A percentile compares a stretch with the other conserved stretches of the same genome.
These are phyloP conservation scores for Spergularia bocconei DNA, from an alignment of 148 eudicot genomes.

Conservation along the genomic window DNA sequence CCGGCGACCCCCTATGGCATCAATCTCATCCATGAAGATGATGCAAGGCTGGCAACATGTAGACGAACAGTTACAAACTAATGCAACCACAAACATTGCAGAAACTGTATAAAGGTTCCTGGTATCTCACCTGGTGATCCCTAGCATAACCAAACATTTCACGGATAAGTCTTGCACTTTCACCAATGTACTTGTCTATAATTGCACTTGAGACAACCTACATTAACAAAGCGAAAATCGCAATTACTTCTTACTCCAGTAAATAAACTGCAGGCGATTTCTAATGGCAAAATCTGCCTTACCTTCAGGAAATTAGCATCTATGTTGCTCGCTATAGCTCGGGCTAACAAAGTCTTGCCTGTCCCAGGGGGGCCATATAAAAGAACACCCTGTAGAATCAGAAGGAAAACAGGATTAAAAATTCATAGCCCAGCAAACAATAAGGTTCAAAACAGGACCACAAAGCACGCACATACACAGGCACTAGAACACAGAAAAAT, in stretches of 20 bases:
- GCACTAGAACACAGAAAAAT: neutral
- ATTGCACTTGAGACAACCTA: constrained; percentile 99
- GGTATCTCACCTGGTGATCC: constrained; percentile 74
- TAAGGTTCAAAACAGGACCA: neutral
- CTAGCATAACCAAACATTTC: constrained; percentile 98
- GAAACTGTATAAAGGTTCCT: neutral
- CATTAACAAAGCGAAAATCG: constrained; percentile 1
- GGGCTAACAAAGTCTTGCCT: constrained; percentile 91
- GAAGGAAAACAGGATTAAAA: neutral
- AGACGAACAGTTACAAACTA: constrained; percentile 1
- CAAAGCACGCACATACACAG: neutral
- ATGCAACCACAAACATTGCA: neutral
- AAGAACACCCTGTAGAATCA: constrained; percentile 75
- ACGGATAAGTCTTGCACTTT: constrained; percentile 95
- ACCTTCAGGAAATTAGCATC: constrained; percentile 97
- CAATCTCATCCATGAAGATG: constrained; percentile 98
- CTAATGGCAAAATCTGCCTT: neutral
- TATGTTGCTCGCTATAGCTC: constrained; percentile 97
- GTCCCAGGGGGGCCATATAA: constrained; percentile 99
- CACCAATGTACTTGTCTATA: constrained; percentile 95
- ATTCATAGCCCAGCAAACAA: neutral
- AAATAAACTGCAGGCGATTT: neutral
- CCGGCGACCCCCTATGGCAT: constrained; percentile 96
- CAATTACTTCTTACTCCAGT: neutral
- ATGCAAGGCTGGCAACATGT: constrained; percentile 70